Base-by-base conservation (phyloP, 768 basidiomycete genomes). In the Gymnopilus junonius region DNA sequence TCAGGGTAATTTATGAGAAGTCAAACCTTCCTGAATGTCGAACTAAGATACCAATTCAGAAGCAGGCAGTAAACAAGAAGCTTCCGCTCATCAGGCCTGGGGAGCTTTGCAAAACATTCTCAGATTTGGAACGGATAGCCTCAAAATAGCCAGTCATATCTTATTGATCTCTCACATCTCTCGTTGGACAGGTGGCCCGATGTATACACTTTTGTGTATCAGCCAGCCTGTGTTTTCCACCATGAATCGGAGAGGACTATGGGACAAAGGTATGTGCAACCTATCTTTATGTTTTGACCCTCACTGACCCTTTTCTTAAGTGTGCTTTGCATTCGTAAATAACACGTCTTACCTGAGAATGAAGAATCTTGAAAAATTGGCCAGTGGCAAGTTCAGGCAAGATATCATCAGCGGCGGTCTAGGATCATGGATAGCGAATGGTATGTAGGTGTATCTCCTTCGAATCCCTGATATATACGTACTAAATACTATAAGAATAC, bases 361-460 rank as follows among this genome's bases (percentile, higher is more conserved):
- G 72, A 64, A 73, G 14, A 72, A 77, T 0, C 67, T 83, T 2
- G 62, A 69, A 39, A 59, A 58, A 5, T 64, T 83, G 12, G 72
- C 69, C 1, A 59, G 61, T 3, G 68, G 69, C 0, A 46, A 62
- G 15, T 80, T 76, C 35, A 64, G 75, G 40, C 74, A 79, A 54
- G 81, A 82, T 63, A 74, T 79, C 23, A 77, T 82, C 29, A 77
- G 74, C 42, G 75, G 74, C 2, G 74, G 77, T 43, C 60, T 83
- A 23, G 69, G 65, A 1, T 37, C 59, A 10, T 77, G 77, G 70
- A 76, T 81, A 12, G 34, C 74, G 1, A 43, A 65, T 25, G 75
- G 79, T 79, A 60, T 15, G n/a, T n/a, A n/a, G n/a, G n/a, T n/a
- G 62, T 39, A 5, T 29, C 25, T 40, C n/a, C n/a, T n/a, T n/a